A percentile compares a stretch with the other conserved stretches of the same genome.
Evolutionary conservation across 345 rosid genomes (phyloP).

Genomic region (Kandelia obovata): DNA sequence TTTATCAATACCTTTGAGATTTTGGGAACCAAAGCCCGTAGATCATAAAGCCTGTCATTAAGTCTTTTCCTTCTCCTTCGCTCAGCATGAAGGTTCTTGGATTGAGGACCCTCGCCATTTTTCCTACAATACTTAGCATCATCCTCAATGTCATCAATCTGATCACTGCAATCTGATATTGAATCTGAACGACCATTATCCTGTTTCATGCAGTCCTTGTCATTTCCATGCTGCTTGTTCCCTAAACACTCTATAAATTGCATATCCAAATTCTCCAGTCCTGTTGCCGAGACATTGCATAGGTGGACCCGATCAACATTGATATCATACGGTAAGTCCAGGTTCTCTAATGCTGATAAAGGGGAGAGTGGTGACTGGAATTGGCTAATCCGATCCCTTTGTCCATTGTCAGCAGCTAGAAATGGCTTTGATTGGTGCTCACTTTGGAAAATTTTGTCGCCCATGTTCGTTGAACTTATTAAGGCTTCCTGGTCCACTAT

Average conservation of each 20-base stretch:
- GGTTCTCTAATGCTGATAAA: slow-evolving; percentile 32
- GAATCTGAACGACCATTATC: slow-evolving; percentile 63
- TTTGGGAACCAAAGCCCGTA: slow-evolving; percentile 75
- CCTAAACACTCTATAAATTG: slow-evolving; percentile 37
- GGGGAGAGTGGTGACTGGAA: slow-evolving; percentile 26
- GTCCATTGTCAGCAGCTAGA: slow-evolving; percentile 11
- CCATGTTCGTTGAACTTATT: slow-evolving; percentile 23
- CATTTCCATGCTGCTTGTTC: slow-evolving; percentile 26
- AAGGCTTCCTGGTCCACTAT: slow-evolving; percentile 41
- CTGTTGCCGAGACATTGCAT: slow-evolving; percentile 9
- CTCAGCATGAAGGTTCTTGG: slow-evolving; percentile 86
- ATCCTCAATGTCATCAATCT: slow-evolving; percentile 59
- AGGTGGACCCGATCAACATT: slow-evolving; percentile 37
- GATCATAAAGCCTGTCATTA: slow-evolving; percentile 78
- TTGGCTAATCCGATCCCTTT: slow-evolving; percentile 27
- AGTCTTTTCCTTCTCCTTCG: slow-evolving; percentile 88
- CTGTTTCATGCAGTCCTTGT: slow-evolving; percentile 38
- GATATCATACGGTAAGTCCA: slow-evolving; percentile 40
- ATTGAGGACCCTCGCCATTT: slow-evolving; percentile 50
- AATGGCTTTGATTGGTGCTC: slow-evolving; percentile 36
- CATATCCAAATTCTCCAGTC: slow-evolving; percentile 17
- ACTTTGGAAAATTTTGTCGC: slow-evolving; percentile 16
- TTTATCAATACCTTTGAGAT: slow-evolving; percentile 55
- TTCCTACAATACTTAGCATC: slow-evolving; percentile 43
- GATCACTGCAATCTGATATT: slow-evolving; percentile 73